Percentiles rank a stretch among this genome's conserved stretches.
Conservation (phyloP, 2,329 filamentous ascomycete genomes). For the Beauveria asiatica region DNA sequence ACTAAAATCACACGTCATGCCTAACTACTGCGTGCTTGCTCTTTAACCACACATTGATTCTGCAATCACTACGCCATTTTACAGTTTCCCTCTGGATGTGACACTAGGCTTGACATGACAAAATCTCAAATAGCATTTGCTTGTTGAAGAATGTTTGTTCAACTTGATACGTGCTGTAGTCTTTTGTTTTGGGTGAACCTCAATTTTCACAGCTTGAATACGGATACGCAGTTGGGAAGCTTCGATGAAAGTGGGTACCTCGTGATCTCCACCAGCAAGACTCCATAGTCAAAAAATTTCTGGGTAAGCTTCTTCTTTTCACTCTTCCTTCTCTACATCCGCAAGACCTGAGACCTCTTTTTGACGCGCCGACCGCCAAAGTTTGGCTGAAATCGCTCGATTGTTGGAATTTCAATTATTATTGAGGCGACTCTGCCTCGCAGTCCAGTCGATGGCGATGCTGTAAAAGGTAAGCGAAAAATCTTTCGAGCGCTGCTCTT, state of each 20-base stretch:
- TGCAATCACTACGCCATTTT: too few relatives aligned
- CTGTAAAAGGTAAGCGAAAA: conserved; percentile 9
- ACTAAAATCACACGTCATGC: too few relatives aligned
- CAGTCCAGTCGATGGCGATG: background rate
- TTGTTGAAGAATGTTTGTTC: too few relatives aligned
- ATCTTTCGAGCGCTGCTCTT: background rate
- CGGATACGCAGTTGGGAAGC: background rate
- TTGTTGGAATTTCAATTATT: background rate
- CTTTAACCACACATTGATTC: too few relatives aligned
- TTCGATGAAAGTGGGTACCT: conserved; percentile 3
- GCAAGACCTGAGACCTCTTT: background rate
- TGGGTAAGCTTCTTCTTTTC: background rate
- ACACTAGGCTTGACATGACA: background rate
- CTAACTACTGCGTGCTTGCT: too few relatives aligned
- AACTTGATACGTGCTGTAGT: too few relatives aligned
- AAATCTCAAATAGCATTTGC: background rate
- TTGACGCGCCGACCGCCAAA: background rate
- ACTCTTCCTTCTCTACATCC: background rate
- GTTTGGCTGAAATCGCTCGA: background rate
- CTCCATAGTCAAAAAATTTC: conserved; percentile 9
- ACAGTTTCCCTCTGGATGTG: background rate
- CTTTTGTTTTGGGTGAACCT: too few relatives aligned
- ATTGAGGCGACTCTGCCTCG: background rate
- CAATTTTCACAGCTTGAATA: background rate
- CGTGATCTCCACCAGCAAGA: conserved; percentile 1